Percentiles rank a stretch among this genome's conserved stretches.
phyloP scores from a whole-genome alignment of 176 grass and related monocot species.

The Oryza glaberrima region DNA sequence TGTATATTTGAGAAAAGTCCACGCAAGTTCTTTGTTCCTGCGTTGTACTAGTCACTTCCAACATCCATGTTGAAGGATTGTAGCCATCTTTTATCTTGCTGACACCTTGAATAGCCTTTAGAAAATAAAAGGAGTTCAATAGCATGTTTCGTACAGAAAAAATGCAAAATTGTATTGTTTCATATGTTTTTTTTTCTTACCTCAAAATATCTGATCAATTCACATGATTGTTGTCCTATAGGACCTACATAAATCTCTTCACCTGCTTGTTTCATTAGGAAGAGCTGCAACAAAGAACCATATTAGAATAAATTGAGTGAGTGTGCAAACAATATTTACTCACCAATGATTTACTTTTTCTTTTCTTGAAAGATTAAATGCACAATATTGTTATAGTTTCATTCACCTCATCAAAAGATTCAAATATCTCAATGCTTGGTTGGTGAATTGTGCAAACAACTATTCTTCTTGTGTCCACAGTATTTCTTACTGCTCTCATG shows the following conservation, averaged over 20 bases:
- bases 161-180: neutral
- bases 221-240: neutral
- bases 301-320: neutral
- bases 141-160: too few relatives aligned
- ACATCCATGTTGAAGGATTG: too few relatives aligned
- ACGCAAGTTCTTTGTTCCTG: too few relatives aligned
- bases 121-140: too few relatives aligned
- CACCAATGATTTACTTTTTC: neutral
- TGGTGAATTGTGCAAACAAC: neutral
- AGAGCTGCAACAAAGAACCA: neutral
- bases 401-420: neutral
- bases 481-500: neutral
- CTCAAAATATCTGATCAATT: neutral
- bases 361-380: neutral
- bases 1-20: too few relatives aligned
- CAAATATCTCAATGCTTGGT: neutral
- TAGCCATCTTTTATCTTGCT: too few relatives aligned
- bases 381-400: neutral
- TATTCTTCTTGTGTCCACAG: neutral
- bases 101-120: too few relatives aligned
- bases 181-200: neutral
- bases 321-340: neutral
- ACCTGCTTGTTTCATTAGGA: neutral
- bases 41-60: too few relatives aligned
- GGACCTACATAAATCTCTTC: neutral